Conservation (phyloP, 2,329 filamentous ascomycete genomes). For the Xylariaceae sp. region DNA sequence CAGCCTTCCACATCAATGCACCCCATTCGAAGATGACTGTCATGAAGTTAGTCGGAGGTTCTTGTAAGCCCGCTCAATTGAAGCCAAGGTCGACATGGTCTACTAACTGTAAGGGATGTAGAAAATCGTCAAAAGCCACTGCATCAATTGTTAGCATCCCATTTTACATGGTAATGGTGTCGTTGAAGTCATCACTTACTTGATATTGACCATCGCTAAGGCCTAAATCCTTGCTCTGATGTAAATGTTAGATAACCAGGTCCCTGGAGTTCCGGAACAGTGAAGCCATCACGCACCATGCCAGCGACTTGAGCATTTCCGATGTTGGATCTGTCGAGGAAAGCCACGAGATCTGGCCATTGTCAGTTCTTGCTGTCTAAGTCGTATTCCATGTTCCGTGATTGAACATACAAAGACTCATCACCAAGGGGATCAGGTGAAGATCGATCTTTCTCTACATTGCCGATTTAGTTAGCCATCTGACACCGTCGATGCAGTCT, state of each 20-base stretch:
- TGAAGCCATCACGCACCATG: constrained; percentile 24
- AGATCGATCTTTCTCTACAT: constrained; percentile 17
- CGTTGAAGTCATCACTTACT: constrained; percentile 20
- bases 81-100: background rate
- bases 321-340: constrained; percentile 38
- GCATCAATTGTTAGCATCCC: constrained; percentile 6
- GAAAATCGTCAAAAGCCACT: constrained; percentile 42
- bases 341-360: constrained; percentile 32
- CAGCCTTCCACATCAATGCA: constrained; percentile 40
- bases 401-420: constrained; percentile 14
- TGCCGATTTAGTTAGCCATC: background rate
- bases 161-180: background rate
- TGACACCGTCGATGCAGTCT: background rate
- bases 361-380: background rate
- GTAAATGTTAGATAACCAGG: background rate
- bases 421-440: constrained; percentile 14
- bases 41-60: background rate
- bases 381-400: background rate
- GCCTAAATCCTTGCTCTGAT: constrained; percentile 30
- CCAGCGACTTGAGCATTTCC: constrained; percentile 37
- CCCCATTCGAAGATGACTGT: constrained; percentile 39
- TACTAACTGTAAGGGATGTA: constrained; percentile 40
- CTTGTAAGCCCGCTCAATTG: background rate
- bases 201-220: constrained; percentile 37
- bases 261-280: background rate